Conservation (phyloP, 257 asterid species). For the Catharanthus roseus region DNA sequence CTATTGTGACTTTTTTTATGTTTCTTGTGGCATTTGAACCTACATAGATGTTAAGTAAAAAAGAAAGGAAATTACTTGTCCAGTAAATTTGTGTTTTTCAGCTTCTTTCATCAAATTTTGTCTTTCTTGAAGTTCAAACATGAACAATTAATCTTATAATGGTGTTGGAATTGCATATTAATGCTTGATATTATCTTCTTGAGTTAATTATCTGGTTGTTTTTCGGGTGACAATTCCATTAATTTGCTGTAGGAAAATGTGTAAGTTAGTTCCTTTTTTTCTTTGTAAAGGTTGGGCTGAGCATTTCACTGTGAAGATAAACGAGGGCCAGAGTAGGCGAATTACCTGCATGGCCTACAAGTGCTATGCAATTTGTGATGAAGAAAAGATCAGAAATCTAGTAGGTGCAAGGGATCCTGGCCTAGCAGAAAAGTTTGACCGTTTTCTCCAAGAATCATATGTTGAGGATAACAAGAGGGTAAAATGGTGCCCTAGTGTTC, state of each 20-base stretch:
- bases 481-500: constrained; percentile 64
- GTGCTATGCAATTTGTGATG: constrained; percentile 56
- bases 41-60: constrained; percentile 3
- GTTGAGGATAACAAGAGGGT: constrained; percentile 56
- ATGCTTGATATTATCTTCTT: neutral
- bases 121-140: neutral
- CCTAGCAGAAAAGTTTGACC: constrained; percentile 46
- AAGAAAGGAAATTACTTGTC: neutral
- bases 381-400: constrained; percentile 38
- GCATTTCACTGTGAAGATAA: constrained; percentile 48
- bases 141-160: neutral
- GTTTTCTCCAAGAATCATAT: constrained; percentile 52
- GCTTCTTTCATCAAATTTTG: neutral
- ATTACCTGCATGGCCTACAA: constrained; percentile 55
- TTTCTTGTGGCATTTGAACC: neutral
- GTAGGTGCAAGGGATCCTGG: constrained; percentile 36
- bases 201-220: neutral
- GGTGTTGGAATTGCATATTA: neutral
- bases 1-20: neutral
- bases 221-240: neutral
- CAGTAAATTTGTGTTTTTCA: neutral
- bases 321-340: constrained; percentile 49
- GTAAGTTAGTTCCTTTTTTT: neutral
- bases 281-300: constrained; percentile 49
- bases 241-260: constrained; percentile 4